Evolutionary conservation across 2,329 filamentous ascomycete species (phyloP).

Genomic region (Tolypocladium paradoxum): DNA sequence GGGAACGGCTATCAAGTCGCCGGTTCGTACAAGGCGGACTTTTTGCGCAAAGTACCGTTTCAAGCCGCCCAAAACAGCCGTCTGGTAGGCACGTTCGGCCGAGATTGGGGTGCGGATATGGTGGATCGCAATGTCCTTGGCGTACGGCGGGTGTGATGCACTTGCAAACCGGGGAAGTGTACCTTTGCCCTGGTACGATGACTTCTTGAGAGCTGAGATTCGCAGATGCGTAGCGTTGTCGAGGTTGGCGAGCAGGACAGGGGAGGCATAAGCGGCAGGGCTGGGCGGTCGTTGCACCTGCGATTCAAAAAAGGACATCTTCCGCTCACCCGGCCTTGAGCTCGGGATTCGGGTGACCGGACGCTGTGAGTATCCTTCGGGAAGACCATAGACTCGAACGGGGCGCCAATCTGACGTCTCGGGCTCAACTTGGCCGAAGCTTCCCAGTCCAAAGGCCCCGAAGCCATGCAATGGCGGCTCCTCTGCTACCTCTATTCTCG

Average conservation of each 20-base stretch:
- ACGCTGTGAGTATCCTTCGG: constrained; percentile 58
- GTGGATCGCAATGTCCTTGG: constrained; percentile 70
- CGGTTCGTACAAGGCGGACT: constrained; percentile 70
- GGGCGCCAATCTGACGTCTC: constrained; percentile 64
- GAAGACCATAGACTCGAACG: constrained; percentile 79
- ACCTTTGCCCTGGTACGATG: constrained; percentile 36
- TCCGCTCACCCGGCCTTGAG: constrained; percentile 39
- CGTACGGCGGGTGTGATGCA: constrained; percentile 46
- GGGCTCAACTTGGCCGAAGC: constrained; percentile 41
- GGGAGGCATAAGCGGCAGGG: constrained; percentile 65
- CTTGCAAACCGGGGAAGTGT: constrained; percentile 45
- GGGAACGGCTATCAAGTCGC: constrained; percentile 80
- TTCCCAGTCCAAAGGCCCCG: constrained; percentile 56
- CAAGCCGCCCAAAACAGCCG: constrained; percentile 73
- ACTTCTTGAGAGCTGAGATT: constrained; percentile 57
- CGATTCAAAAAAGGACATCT: constrained; percentile 54
- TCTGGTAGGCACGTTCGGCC: constrained; percentile 75
- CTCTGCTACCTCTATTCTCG: constrained; percentile 66
- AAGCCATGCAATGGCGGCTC: constrained; percentile 60
- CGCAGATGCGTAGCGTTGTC: constrained; percentile 69
- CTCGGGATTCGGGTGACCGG: constrained; percentile 50
- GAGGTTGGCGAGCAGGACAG: constrained; percentile 77
- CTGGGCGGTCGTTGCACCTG: constrained; percentile 51
- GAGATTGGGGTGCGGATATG: constrained; percentile 85
- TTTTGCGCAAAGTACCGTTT: constrained; percentile 83